Base-by-base conservation (phyloP, 345 rosid species). In the Hypericum androsaemum region DNA sequence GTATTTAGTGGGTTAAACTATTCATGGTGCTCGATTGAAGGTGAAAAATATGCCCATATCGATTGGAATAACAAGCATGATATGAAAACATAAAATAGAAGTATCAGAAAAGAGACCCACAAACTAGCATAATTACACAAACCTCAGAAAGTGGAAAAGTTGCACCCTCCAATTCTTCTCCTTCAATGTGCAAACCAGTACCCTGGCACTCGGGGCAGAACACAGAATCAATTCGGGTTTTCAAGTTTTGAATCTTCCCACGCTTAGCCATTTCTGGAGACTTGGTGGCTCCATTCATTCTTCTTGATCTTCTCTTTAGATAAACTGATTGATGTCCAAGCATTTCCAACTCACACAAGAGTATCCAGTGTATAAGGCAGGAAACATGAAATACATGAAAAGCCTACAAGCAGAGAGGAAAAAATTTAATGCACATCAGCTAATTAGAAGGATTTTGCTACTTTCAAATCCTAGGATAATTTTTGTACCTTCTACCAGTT, bases 161-260 rank as follows among this genome's bases (percentile, higher is more conserved):
- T 60, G 81, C 82, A 53, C 62, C 69, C 83, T 92, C 95, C 53
- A 76, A 72, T 41, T 60, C 72, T 56, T 70, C 78, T 56, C 80
- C 83, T 41, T 81, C 79, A 43, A 83, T 49, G 16, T 69, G 46
- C 22, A 74, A 54, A 40, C 97, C 90, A 7, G 95, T 85, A 57
- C 99, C 97, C 68, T 85, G 99, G 68, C 95, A 92, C 74, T 85
- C 88, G 54, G 99, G 89, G 67, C 95, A 92, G 79, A 88, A 81
- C 32, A 76, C 80, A 7, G 82, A 83, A 51, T 65, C 68, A 62
- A 83, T 75, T 54, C 62, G 74, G 56, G 56, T 54, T 44, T 64
- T 73, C 11, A 64, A 59, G 50, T 49, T 55, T 47, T 53, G 64
- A 63, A 15, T 12, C 39, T 57, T 71, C 64, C 50, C 67, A 61